These are phyloP conservation scores for Chamaecrista fasciculata DNA, from an alignment of 306 rosid species.

Conservation along the genomic window DNA sequence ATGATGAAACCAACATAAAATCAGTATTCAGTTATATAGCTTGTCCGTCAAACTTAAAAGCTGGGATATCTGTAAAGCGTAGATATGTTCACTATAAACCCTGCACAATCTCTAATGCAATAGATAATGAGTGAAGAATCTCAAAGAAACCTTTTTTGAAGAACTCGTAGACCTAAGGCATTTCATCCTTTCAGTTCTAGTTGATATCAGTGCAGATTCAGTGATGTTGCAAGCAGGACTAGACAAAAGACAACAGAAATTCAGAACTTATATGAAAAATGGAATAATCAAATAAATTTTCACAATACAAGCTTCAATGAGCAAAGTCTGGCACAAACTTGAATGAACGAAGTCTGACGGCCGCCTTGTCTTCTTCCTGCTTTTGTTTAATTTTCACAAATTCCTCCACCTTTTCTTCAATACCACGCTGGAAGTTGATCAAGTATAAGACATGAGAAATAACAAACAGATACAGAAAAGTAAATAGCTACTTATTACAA, in stretches of 20 bases:
- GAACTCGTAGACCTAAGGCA: constrained; percentile 64
- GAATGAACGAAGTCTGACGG: constrained; percentile 69
- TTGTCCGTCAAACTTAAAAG: too few relatives aligned
- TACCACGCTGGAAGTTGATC: constrained; percentile 45
- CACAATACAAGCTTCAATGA: constrained; percentile 67
- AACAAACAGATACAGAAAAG: neutral
- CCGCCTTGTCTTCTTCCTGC: constrained; percentile 78
- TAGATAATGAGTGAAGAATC: too few relatives aligned
- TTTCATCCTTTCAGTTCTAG: constrained; percentile 59
- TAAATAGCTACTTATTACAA: neutral
- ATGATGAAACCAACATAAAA: too few relatives aligned
- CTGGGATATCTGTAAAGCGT: too few relatives aligned
- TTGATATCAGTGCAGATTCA: constrained; percentile 42
- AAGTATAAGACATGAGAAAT: constrained; percentile 22
- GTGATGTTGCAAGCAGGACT: constrained; percentile 42
- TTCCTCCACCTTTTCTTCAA: constrained; percentile 55
- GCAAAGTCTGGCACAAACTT: constrained; percentile 68
- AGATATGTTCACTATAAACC: too few relatives aligned
- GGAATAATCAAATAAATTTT: constrained; percentile 10
- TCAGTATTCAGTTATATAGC: neutral
- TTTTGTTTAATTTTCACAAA: constrained; percentile 59
- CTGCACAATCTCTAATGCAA: too few relatives aligned
- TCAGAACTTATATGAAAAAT: constrained; percentile 18
- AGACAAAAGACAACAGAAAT: constrained; percentile 26
- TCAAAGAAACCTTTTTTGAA: constrained; percentile 47